phyloP scores from a whole-genome alignment of 164 flowering plant species.

The Vitis cinerea region DNA sequence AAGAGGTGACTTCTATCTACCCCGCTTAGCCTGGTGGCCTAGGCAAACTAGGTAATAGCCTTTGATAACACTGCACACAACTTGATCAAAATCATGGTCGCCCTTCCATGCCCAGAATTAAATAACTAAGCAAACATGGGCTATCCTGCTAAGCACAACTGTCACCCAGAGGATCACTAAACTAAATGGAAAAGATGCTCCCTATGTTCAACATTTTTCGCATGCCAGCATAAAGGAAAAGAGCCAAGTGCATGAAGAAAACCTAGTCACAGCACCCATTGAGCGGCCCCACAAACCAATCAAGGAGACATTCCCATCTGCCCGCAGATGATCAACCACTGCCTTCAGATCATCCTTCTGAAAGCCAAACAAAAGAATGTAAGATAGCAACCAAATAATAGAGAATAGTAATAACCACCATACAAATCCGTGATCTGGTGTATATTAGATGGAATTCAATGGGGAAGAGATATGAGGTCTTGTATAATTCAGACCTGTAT shows the following conservation, averaged over 20 bases:
- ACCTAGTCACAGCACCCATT: constrained; percentile 99
- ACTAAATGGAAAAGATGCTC: neutral
- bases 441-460: neutral
- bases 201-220: neutral
- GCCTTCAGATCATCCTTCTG: constrained; percentile 96
- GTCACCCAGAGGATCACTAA: too few relatives aligned
- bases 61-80: too few relatives aligned
- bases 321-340: constrained; percentile 75
- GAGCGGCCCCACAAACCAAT: constrained; percentile 99
- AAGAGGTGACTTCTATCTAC: too few relatives aligned
- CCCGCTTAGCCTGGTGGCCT: too few relatives aligned
- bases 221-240: neutral
- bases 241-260: constrained; percentile 7
- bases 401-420: neutral
- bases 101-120: too few relatives aligned
- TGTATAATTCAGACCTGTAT: neutral
- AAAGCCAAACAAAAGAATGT: constrained; percentile 18
- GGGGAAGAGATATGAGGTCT: neutral
- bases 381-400: neutral
- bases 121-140: too few relatives aligned
- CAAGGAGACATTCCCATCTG: constrained; percentile 80
- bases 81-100: too few relatives aligned
- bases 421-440: neutral
- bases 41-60: too few relatives aligned
- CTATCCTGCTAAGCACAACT: too few relatives aligned